phyloP scores from a whole-genome alignment of 1,284 basidiomycete species.

The Cryptococcus sp. region DNA sequence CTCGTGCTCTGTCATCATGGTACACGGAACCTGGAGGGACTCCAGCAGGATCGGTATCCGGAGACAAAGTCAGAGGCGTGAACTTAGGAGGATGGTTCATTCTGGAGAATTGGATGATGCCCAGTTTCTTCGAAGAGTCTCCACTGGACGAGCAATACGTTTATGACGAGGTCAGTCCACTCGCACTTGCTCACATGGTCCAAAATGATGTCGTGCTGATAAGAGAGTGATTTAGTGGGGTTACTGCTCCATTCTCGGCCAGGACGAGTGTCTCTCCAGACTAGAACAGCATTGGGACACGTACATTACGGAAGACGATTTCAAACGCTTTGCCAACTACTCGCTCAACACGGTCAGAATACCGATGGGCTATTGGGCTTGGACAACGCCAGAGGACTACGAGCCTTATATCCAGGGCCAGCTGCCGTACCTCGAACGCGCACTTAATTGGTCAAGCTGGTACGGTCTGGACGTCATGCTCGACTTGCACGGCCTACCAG shows the following conservation, averaged over 20 bases:
- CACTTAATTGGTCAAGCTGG: conserved; percentile 38
- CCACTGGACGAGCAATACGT: conserved; percentile 22
- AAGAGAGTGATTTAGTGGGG: conserved; percentile 24
- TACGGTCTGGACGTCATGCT: conserved; percentile 49
- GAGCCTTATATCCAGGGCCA: conserved; percentile 47
- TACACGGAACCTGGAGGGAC: conserved; percentile 36
- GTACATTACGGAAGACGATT: conserved; percentile 52
- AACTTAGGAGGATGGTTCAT: conserved; percentile 48
- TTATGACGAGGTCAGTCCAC: conserved; percentile 30
- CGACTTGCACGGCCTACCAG: conserved; percentile 47
- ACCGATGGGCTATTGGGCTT: conserved; percentile 45
- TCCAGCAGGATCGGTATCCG: conserved; percentile 28
- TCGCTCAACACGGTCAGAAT: conserved; percentile 45
- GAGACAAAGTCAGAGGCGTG: conserved; percentile 43
- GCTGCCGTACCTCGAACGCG: conserved; percentile 35
- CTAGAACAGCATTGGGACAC: conserved; percentile 43
- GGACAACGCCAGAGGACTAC: conserved; percentile 44
- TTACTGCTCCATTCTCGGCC: conserved; percentile 32
- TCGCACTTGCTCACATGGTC: no score
- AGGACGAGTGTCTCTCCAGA: conserved; percentile 26
- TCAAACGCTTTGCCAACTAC: conserved; percentile 39
- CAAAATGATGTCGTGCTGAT: no score
- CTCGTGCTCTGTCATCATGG: conserved; percentile 31
- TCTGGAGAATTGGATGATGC: conserved; percentile 45
- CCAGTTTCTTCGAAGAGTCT: conserved; percentile 29